Conservation (phyloP, 805 yeast genomes). For the Pichia membranifaciens region DNA sequence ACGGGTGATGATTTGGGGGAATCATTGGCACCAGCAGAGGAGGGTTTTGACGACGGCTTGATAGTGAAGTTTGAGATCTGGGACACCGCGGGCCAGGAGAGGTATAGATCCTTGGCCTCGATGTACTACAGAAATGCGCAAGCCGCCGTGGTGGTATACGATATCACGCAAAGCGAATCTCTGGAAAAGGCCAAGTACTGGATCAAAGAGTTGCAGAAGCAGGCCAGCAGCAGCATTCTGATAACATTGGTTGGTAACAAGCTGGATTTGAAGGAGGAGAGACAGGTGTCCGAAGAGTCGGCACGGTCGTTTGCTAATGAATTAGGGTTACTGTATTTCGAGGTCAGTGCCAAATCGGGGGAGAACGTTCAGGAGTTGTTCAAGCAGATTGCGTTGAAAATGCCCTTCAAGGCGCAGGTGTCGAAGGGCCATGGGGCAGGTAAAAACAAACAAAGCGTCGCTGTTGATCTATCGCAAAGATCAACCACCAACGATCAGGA, state of each 20-base stretch:
- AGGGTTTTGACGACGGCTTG: conserved; percentile 1
- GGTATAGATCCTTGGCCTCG: conserved; percentile 72
- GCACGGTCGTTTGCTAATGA: conserved; percentile 49
- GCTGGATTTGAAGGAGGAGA: conserved; percentile 48
- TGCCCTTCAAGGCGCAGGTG: conserved; percentile 31
- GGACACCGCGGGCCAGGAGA: conserved; percentile 70
- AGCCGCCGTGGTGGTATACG: conserved; percentile 75
- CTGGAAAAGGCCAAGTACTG: conserved; percentile 66
- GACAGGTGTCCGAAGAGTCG: conserved; percentile 39
- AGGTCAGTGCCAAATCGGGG: conserved; percentile 58
- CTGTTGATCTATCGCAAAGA: conserved; percentile 28
- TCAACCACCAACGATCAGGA: conserved; percentile 30
- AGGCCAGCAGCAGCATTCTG: conserved; percentile 67
- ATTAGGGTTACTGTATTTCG: conserved; percentile 43
- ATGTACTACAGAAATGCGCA: conserved; percentile 81
- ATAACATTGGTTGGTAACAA: conserved; percentile 85
- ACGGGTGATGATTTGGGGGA: conserved; percentile 2
- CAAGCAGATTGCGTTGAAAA: conserved; percentile 43
- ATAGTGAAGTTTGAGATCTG: conserved; percentile 67
- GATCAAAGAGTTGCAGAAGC: conserved; percentile 77
- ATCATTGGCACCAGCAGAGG: background rate
- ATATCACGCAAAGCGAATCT: conserved; percentile 64
- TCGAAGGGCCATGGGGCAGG: background rate
- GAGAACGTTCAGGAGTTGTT: conserved; percentile 43
- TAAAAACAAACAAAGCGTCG: conserved; percentile 16